Conservation (phyloP, 305 asterid genomes). For the Solanum chacoense region DNA sequence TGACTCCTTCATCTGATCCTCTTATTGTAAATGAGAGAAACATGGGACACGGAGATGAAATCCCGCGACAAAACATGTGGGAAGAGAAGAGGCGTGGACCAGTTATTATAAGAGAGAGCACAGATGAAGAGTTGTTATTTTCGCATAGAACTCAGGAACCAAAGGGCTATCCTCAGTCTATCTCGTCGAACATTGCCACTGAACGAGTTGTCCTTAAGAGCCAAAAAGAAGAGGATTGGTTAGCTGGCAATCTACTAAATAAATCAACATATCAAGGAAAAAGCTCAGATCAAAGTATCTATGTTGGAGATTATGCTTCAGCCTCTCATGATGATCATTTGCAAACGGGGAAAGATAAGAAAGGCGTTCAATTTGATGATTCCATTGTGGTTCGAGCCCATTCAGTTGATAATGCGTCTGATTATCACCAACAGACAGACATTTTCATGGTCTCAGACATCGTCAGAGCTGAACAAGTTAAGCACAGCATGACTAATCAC, state of each 20-base stretch:
- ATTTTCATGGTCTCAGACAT: slow-evolving; percentile 45
- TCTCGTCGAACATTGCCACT: slow-evolving; percentile 18
- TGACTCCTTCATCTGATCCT: slow-evolving; percentile 33
- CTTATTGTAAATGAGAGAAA: slow-evolving; percentile 27
- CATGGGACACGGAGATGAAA: slow-evolving; percentile 12
- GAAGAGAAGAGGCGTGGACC: slow-evolving; percentile 23
- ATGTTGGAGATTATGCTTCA: slow-evolving; percentile 26
- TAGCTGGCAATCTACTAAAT: slow-evolving; percentile 18
- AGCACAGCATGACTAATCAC: slow-evolving; percentile 9
- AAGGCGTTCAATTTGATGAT: slow-evolving; percentile 45
- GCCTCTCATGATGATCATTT: slow-evolving; percentile 11
- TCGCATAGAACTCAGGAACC: slow-evolving; percentile 23
- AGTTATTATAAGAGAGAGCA: slow-evolving; percentile 20
- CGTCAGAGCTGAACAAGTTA: slow-evolving; percentile 20
- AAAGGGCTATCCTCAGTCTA: slow-evolving; percentile 14
- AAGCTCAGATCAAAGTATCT: slow-evolving; percentile 14
- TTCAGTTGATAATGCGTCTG: slow-evolving; percentile 11
- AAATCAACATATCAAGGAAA: slow-evolving; percentile 10
- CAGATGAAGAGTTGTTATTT: slow-evolving; percentile 38
- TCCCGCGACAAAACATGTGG: slow-evolving; percentile 16
- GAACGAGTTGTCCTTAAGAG: slow-evolving; percentile 32
- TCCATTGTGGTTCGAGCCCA: slow-evolving; percentile 59
- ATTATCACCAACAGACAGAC: slow-evolving; percentile 34
- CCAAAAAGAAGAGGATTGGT: slow-evolving; percentile 51
- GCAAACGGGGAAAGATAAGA: slow-evolving; percentile 20